Percentiles rank a stretch among this genome's conserved stretches.
Conservation (phyloP, 495 filamentous ascomycete genomes). For the Venustampulla echinocandica region DNA sequence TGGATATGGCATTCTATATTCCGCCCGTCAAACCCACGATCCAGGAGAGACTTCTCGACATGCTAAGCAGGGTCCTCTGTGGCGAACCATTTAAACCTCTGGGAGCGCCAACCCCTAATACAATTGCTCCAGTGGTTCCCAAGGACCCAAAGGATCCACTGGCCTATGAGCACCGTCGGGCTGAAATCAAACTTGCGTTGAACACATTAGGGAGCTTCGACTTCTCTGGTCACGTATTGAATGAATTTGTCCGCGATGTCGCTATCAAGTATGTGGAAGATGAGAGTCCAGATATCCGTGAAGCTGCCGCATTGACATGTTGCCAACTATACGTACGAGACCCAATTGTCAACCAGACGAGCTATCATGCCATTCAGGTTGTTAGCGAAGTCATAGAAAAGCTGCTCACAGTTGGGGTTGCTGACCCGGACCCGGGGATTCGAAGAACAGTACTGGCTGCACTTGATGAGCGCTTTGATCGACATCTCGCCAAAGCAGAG, state of each 20-base stretch:
- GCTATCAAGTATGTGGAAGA: conserved; percentile 97
- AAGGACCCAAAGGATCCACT: conserved; percentile 77
- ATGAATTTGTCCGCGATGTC: conserved; percentile 97
- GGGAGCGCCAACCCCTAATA: conserved; percentile 63
- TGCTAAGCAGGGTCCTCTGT: conserved; percentile 88
- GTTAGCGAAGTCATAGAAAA: conserved; percentile 97
- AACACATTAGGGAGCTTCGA: conserved; percentile 95
- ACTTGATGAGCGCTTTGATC: conserved; percentile 87
- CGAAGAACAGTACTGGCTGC: conserved; percentile 78
- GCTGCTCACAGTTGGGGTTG: conserved; percentile 85
- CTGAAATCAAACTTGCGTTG: conserved; percentile 84
- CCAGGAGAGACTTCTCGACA: conserved; percentile 86
- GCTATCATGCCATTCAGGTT: conserved; percentile 89
- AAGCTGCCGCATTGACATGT: conserved; percentile 91
- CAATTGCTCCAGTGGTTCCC: conserved; percentile 65
- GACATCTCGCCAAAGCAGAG: conserved; percentile 87
- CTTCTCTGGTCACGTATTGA: conserved; percentile 84
- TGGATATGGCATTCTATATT: conserved; percentile 98
- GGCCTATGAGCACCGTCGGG: conserved; percentile 63
- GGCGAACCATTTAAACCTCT: conserved; percentile 86
- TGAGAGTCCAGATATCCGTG: conserved; percentile 85
- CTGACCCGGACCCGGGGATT: conserved; percentile 83
- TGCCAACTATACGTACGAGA: conserved; percentile 95
- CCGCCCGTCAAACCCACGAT: conserved; percentile 87
- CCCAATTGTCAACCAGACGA: conserved; percentile 95